Conservation (phyloP, 176 grass and related monocot genomes). For the Oryza glaberrima region DNA sequence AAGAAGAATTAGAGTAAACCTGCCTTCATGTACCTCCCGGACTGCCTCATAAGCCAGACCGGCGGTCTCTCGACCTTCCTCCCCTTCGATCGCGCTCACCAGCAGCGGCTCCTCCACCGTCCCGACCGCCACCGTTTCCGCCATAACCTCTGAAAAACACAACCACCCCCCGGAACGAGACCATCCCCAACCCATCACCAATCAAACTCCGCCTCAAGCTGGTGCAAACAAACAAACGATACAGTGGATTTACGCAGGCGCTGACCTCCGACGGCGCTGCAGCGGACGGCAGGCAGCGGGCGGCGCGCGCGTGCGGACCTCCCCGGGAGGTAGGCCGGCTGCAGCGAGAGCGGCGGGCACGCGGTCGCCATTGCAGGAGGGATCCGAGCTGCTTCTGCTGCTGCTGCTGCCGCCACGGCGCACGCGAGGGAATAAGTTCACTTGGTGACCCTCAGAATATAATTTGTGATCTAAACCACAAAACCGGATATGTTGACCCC, state of each 20-base stretch:
- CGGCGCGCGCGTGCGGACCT: constrained; percentile 35
- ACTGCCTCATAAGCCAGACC: constrained; percentile 99
- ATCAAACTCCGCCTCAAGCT: not conserved
- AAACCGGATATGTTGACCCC: no score
- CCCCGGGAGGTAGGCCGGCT: constrained; percentile 48
- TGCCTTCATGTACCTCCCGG: constrained; percentile 99
- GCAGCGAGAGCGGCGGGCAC: constrained; percentile 67
- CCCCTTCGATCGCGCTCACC: constrained; percentile 75
- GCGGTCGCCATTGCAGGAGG: constrained; percentile 56
- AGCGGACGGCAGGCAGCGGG: constrained; percentile 50
- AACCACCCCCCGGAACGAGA: not conserved
- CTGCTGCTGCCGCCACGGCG: not conserved
- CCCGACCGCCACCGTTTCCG: constrained; percentile 44
- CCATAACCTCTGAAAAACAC: constrained; percentile 62
- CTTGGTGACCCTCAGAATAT: no score
- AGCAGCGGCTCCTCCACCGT: constrained; percentile 81
- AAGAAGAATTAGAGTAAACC: constrained; percentile 33
- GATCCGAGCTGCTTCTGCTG: not conserved
- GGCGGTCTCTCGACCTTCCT: constrained; percentile 88
- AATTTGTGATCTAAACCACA: no score
- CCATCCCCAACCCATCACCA: not conserved
- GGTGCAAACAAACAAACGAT: not conserved
- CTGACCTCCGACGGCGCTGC: constrained; percentile 78
- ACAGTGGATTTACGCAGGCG: not conserved
- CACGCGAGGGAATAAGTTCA: no score